Conservation (phyloP, 306 rosid species). For the Quercus berberidifolia region DNA sequence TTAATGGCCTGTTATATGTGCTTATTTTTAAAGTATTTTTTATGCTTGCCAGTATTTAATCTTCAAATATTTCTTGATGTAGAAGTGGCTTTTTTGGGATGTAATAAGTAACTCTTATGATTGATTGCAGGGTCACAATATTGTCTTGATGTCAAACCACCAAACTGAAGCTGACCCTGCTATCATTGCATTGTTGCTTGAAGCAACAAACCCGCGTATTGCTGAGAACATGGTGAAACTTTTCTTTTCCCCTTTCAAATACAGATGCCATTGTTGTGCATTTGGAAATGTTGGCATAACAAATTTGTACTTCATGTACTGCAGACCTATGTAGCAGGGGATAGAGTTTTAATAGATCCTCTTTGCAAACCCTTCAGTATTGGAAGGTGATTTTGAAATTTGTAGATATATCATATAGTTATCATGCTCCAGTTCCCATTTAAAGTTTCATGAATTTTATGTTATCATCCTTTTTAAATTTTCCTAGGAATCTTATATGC, state of each 20-base stretch:
- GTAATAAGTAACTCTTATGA: slow-evolving; percentile 20
- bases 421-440: slow-evolving; percentile 1
- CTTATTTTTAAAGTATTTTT: slow-evolving; percentile 18
- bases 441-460: not conserved
- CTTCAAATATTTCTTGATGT: not conserved
- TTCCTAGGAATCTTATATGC: slow-evolving; percentile 85
- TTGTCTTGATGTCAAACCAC: slow-evolving; percentile 93
- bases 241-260: slow-evolving; percentile 11
- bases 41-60: not conserved
- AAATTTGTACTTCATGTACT: slow-evolving; percentile 30
- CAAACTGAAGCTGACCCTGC: slow-evolving; percentile 99
- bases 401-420: slow-evolving; percentile 15
- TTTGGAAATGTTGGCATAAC: slow-evolving; percentile 30
- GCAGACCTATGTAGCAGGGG: slow-evolving; percentile 92
- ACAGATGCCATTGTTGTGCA: slow-evolving; percentile 1
- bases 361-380: slow-evolving; percentile 97
- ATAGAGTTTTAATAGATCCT: slow-evolving; percentile 91
- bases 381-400: slow-evolving; percentile 69
- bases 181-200: slow-evolving; percentile 80
- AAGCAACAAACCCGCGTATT: slow-evolving; percentile 56
- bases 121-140: slow-evolving; percentile 86
- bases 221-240: slow-evolving; percentile 75
- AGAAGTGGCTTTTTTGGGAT: slow-evolving; percentile 11
- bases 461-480: not conserved
- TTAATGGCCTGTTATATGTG: slow-evolving; percentile 14